These are phyloP conservation scores for Lagenidium sp. DNA, from an alignment of 352 stramenopile genomes.

Conservation along the genomic window DNA sequence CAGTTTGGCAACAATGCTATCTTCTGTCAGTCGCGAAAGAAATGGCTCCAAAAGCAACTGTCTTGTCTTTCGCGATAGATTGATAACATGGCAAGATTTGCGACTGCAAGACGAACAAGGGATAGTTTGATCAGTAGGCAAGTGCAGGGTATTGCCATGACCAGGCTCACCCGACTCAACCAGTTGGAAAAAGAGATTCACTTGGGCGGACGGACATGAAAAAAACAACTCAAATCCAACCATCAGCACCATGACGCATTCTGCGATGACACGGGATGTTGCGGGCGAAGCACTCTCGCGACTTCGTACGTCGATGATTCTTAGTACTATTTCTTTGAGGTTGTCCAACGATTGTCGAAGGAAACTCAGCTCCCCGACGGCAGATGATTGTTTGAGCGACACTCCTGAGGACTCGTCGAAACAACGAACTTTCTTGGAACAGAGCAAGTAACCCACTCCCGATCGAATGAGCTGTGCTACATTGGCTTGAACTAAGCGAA, in stretches of 20 bases:
- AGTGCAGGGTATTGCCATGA: background rate
- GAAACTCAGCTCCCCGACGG: too few species aligned
- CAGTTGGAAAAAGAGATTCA: slow-evolving; percentile 41
- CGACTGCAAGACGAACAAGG: slow-evolving; percentile 4
- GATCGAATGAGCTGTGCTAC: slow-evolving; percentile 56
- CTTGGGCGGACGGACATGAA: slow-evolving; percentile 57
- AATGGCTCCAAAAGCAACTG: slow-evolving; percentile 40
- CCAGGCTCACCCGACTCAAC: slow-evolving; percentile 2
- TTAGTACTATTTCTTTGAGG: too few species aligned
- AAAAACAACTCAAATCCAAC: slow-evolving; percentile 86
- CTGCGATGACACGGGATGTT: too few species aligned
- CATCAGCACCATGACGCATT: too few species aligned
- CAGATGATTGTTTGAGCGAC: too few species aligned
- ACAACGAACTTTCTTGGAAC: too few species aligned
- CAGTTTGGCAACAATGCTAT: slow-evolving; percentile 36
- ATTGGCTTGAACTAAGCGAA: slow-evolving; percentile 75
- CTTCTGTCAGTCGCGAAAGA: slow-evolving; percentile 57
- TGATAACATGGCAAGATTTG: too few species aligned
- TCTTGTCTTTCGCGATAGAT: too few species aligned
- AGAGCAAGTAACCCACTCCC: slow-evolving; percentile 32
- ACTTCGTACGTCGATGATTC: too few species aligned
- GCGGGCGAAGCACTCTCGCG: too few species aligned
- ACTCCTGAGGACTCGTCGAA: too few species aligned
- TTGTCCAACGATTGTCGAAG: too few species aligned
- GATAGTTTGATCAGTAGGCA: slow-evolving; percentile 1